Percentiles rank a stretch among this genome's conserved stretches.
Conservation (phyloP, 148 eudicot genomes). For the Chenopodium quinoa region DNA sequence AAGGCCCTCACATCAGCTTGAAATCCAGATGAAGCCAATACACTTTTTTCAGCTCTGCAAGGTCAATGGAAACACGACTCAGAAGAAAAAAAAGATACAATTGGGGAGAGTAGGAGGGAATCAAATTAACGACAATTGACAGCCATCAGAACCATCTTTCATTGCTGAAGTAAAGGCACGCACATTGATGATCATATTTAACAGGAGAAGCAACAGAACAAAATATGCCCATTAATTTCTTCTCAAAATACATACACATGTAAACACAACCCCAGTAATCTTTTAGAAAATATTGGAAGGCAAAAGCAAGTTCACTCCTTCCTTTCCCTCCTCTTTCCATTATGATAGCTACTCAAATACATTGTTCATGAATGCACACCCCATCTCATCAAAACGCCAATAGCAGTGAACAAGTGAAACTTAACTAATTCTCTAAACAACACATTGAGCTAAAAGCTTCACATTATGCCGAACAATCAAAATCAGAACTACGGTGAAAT, state of each 20-base stretch:
- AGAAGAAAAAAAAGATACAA: not conserved
- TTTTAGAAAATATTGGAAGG: not conserved
- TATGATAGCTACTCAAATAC: not conserved
- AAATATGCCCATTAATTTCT: not conserved
- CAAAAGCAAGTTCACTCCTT: not conserved
- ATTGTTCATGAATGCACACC: not conserved
- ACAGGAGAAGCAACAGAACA: not conserved
- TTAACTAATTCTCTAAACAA: not conserved
- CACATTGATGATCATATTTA: not conserved
- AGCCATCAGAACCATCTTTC: not conserved
- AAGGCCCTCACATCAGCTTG: conserved; percentile 98
- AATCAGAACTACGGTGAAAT: not conserved
- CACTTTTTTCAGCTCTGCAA: conserved; percentile 77
- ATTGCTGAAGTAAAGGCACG: not conserved
- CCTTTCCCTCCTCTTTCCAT: not conserved
- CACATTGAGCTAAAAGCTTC: not conserved
- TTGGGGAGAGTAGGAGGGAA: not conserved
- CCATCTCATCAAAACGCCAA: not conserved
- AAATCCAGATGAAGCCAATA: conserved; percentile 90
- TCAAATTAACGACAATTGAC: not conserved
- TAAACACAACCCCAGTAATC: not conserved
- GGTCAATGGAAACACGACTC: conserved; percentile 16
- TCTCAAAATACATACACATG: not conserved
- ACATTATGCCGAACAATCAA: not conserved
- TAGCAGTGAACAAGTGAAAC: not conserved